Evolutionary conservation across 345 rosid species (phyloP), one percentile per base, ranked within the genome.

Genomic region (Eucalyptus cloeziana): DNA sequence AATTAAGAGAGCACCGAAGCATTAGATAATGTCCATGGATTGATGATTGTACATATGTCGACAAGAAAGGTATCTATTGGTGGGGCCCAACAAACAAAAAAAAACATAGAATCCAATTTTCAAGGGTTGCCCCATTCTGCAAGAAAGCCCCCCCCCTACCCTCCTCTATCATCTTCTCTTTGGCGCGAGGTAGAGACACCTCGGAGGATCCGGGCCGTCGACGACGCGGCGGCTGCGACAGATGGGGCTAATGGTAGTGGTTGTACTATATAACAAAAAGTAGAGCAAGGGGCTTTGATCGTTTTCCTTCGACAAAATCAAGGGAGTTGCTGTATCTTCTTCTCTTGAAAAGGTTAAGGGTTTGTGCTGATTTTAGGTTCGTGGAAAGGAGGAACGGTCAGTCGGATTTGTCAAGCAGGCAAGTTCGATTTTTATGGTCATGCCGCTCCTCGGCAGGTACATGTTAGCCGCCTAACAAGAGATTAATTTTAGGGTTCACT

Each of bases 61-160:
- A 76, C 87, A 90, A 91, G 94, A 91, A 92, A 92, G 89, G 94
- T 88, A 93, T 90, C 93, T 88, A 44, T 33, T 27, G 2, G 89
- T 86, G 90, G 90, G 92, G 24, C 90, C 60, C 47, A 14, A 81
- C 47, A 14, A 81, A 89, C 86, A 62, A 88, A 86, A 76, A 17
- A 2, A 88, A 86, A 76, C 6, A 1, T 69, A 89, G 92, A 94
- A 91, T 94, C 94, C 90, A 47, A 67, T 69, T 64, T 43, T 76
- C 85, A 76, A 40, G 43, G 24, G 24, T 1, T 76, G 47, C 85
- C 85, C 85, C 85, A 37, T 76, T 40, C 24, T 13, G 85, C 85
- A 76, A 76, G 47, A 21, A 76, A 71, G 25, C 4, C 25, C 27
- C 4, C 69, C 33, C 80, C 21, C 31, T 3, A 1, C 58, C 58